Base-by-base conservation (phyloP, 2,329 filamentous ascomycete species). In the Fusarium musae region DNA sequence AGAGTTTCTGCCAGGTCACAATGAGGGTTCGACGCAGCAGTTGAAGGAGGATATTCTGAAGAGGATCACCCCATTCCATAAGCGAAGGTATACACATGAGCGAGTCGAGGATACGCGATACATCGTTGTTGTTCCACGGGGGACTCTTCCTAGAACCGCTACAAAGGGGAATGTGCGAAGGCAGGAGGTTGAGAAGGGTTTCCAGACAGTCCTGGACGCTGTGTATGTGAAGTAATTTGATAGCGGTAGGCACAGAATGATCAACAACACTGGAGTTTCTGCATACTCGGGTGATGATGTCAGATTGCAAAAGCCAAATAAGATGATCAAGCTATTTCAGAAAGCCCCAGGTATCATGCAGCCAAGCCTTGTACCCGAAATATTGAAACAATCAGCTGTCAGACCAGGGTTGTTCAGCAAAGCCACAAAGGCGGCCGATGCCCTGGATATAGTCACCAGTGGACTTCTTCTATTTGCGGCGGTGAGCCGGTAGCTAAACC, bases 41-140 rank as follows among this genome's bases (percentile, higher is more conserved):
- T 16, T 77, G 19, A 69, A 64, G 37, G 42, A 61, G 3, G 63
- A 73, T 6, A 69, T 77, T 3, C 15, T 77, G 2, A 15, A 37
- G 4, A 66, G 75, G 21, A 75, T 77, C 11, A 34, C 62, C 0
- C 74, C 75, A 1, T 77, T 77, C 9, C 75, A 77, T 23, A 50
- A 69, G 36, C 63, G 74, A 11, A 63, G 74, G 40, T 77, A 77
- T 34, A 58, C 62, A 11, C 74, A 76, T 23, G 75, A 77, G 26
- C 63, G 75, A 4, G 63, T 77, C 6, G 62, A 59, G 7, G 60
- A 77, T 7, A 46, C 52, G 5, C 62, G 66, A 4, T 66, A 68
- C 21, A 76, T 77, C 3, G 19, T 76, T 17, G 67, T 76, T 17
- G 67, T 72, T 21, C 59, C 73, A 0, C 59, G 26, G 4, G 66